phyloP scores from a whole-genome alignment of 441 rosid genomes.

The Populus hybrid region DNA sequence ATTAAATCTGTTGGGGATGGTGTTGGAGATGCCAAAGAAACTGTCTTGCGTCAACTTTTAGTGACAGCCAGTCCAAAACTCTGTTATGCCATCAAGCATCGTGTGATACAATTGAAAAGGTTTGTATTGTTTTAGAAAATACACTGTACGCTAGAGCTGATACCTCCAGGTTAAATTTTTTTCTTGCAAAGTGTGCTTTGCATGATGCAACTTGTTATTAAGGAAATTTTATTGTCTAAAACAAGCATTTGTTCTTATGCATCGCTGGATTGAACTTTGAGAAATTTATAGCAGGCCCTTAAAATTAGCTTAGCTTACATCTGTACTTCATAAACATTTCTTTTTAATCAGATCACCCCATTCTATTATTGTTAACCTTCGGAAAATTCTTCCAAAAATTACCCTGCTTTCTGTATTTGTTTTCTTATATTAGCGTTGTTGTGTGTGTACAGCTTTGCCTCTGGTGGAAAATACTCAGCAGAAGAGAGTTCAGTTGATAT shows the following conservation, averaged over 20 bases:
- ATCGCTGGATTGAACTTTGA: not conserved
- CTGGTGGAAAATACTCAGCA: conserved; percentile 21
- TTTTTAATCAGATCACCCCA: not conserved
- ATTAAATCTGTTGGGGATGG: conserved; percentile 1
- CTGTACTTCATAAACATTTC: not conserved
- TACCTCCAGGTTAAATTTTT: not conserved
- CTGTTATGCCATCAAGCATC: conserved; percentile 47
- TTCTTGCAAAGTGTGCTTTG: not conserved
- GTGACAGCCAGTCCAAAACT: conserved; percentile 48
- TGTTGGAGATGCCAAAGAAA: conserved; percentile 9
- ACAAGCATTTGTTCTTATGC: not conserved
- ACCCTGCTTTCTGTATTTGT: not conserved
- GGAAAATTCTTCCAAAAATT: not conserved
- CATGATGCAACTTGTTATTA: not conserved
- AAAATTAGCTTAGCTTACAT: not conserved
- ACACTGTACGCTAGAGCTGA: not conserved
- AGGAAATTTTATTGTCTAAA: not conserved
- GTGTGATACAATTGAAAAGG: conserved; percentile 45
- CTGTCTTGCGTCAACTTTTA: conserved; percentile 42
- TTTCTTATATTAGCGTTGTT: not conserved
- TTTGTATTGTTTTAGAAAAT: conserved; percentile 5
- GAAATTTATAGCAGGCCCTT: not conserved
- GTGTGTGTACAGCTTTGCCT: conserved; percentile 31
- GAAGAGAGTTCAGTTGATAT: conserved; percentile 23
- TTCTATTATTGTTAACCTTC: not conserved